Conservation (phyloP, 805 yeast species). For the Ogataea ganodermae region DNA sequence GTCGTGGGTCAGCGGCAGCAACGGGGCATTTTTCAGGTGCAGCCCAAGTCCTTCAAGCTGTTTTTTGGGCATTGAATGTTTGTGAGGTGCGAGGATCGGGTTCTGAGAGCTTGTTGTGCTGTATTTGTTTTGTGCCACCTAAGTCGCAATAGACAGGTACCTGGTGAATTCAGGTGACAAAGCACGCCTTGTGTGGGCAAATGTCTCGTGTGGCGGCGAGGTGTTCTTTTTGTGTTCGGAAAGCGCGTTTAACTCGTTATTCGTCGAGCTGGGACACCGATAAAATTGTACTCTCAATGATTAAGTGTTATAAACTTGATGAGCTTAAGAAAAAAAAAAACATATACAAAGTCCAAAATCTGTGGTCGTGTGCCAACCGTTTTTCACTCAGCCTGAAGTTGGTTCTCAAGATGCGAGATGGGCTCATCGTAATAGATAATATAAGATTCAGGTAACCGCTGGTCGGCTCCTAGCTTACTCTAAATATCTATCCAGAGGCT, state of each 20-base stretch:
- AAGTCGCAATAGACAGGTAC: neutral
- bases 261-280: no score
- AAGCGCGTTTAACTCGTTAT: neutral
- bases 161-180: neutral
- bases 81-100: neutral
- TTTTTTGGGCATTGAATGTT: constrained; percentile 20
- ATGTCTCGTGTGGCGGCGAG: no score
- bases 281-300: neutral
- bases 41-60: constrained; percentile 25
- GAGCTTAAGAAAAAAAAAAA: neutral
- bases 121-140: neutral
- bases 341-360: neutral
- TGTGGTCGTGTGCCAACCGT: neutral
- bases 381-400: no score
- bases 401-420: no score
- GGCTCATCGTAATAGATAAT: no score
- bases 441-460: no score
- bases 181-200: no score
- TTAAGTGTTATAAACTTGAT: neutral
- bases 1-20: constrained; percentile 27
- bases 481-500: constrained; percentile 84
- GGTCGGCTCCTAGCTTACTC: constrained; percentile 37
- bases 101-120: neutral
- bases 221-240: neutral
- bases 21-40: constrained; percentile 18